Evolutionary conservation across 177 flowering plant species (phyloP), one percentile per base, ranked within the genome.

Genomic region (Vitis hybrid): DNA sequence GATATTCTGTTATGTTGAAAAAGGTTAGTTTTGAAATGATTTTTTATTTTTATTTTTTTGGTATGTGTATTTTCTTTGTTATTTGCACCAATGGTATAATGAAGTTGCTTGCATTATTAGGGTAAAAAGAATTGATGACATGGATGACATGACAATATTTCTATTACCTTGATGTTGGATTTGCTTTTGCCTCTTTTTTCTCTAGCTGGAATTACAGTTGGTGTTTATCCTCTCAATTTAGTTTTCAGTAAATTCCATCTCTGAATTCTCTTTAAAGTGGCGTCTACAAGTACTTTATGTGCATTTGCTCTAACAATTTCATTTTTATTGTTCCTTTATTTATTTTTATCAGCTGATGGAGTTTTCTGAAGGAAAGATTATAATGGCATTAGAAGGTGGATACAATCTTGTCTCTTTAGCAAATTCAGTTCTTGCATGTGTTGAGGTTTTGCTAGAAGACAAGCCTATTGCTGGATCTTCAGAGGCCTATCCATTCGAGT

Each of bases 371-470:
- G 97, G 99, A 61, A 94, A 82, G 75, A 83, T 96, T 77, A 81
- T 94, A 39, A 82, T 96, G 84, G 88, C 92, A 64, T 81, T 96
- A 71, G 99, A 96, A 82, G 99, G 98, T 39, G 98, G 99, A 61
- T 96, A 96, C 70, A 90, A 96, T 79, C 94, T 94, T n/a, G 71
- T 79, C 16, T 90, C 98, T 52, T 70, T 88, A 60, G 91, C 95
- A 72, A 85, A 87, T 70, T 96, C 97, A 49, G 89, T 79, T 31
- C 88, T 83, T 68, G 96, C 97, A 56, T 96, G 98, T 79, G 81
- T 92, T 63, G 76, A 90, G 77, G 86, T 85, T 51, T 80, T 96
- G 80, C 81, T 94, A 52, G 90, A 85, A 22, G 87, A 79, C 52
- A 83, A 80, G 58, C 82, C 89, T 62, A 76, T 82, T 18, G 18